Conservation (phyloP, 2,329 filamentous ascomycete genomes). For the Harringtonia lauricola region DNA sequence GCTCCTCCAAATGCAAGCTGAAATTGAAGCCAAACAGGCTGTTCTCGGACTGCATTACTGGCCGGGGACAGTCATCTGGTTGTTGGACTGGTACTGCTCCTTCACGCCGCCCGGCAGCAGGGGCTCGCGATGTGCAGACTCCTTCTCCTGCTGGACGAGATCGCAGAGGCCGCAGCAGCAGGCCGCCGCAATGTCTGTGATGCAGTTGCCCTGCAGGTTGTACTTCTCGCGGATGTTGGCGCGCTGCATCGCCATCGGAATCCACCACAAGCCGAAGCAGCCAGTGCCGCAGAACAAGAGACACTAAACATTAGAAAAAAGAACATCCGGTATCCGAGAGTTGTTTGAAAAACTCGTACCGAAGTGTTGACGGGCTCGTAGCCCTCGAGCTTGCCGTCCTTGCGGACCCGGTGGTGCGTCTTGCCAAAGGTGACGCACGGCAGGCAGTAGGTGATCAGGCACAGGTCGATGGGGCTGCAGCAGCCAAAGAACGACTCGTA, state of each 20-base stretch:
- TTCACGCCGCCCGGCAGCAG: slow-evolving; percentile 12
- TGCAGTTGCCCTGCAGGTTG: slow-evolving; percentile 31
- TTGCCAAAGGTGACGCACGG: slow-evolving; percentile 38
- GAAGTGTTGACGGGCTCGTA: slow-evolving; percentile 36
- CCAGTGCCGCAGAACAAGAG: slow-evolving; percentile 29
- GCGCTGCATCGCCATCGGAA: slow-evolving; percentile 33
- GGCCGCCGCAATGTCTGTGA: slow-evolving; percentile 27
- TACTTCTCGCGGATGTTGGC: slow-evolving; percentile 32
- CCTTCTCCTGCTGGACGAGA: slow-evolving; percentile 36
- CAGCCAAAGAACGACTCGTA: slow-evolving; percentile 29
- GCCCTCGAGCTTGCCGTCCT: slow-evolving; percentile 27
- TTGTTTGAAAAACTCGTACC: slow-evolving; percentile 19
- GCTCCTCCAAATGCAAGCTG: no score
- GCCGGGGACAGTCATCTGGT: slow-evolving; percentile 18
- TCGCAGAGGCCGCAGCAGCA: slow-evolving; percentile 35
- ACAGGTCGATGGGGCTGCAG: slow-evolving; percentile 31
- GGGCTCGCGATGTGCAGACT: slow-evolving; percentile 26
- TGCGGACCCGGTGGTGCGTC: slow-evolving; percentile 33
- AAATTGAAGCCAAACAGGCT: no score
- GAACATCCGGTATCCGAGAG: not conserved
- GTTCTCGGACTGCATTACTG: not conserved
- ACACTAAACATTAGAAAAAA: slow-evolving; percentile 21
- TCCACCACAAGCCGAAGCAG: slow-evolving; percentile 29
- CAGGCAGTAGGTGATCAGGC: slow-evolving; percentile 32
- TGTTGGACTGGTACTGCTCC: slow-evolving; percentile 20